A percentile compares a stretch with the other conserved stretches of the same genome.
These are phyloP conservation scores for Smallanthus sonchifolius DNA, from an alignment of 129 eudicot species.

Conservation along the genomic window DNA sequence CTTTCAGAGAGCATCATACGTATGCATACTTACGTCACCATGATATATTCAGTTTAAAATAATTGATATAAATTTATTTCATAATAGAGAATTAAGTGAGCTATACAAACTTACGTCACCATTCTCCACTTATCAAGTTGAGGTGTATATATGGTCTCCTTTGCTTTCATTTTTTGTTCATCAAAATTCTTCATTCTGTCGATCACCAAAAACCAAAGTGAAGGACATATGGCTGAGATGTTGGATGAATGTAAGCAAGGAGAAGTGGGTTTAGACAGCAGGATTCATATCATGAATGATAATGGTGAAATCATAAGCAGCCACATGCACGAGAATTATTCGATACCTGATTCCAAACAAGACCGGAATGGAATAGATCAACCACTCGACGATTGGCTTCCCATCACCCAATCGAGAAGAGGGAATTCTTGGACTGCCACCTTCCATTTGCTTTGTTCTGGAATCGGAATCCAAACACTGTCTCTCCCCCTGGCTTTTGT, in stretches of 20 bases:
- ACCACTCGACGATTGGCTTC: constrained; percentile 43
- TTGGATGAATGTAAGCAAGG: background rate
- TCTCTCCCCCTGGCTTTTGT: constrained; percentile 46
- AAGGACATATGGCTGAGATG: background rate
- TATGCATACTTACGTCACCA: no score
- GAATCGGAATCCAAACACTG: constrained; percentile 50
- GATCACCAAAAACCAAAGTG: background rate
- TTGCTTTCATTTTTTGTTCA: background rate
- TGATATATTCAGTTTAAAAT: no score
- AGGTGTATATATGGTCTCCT: background rate
- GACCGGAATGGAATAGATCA: background rate
- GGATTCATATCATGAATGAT: constrained; percentile 14
- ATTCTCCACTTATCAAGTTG: background rate
- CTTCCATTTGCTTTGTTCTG: constrained; percentile 46
- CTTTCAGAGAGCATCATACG: no score
- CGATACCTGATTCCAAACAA: background rate
- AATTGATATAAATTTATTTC: no score
- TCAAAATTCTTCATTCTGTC: background rate
- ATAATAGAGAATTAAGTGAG: no score
- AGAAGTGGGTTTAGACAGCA: background rate
- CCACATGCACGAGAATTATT: background rate
- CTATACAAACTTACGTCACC: background rate
- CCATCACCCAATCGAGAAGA: constrained; percentile 45
- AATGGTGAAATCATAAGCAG: background rate
- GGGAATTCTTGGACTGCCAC: constrained; percentile 40